Conservation (phyloP, 495 filamentous ascomycete genomes). For the Xylaria bambusicola region DNA sequence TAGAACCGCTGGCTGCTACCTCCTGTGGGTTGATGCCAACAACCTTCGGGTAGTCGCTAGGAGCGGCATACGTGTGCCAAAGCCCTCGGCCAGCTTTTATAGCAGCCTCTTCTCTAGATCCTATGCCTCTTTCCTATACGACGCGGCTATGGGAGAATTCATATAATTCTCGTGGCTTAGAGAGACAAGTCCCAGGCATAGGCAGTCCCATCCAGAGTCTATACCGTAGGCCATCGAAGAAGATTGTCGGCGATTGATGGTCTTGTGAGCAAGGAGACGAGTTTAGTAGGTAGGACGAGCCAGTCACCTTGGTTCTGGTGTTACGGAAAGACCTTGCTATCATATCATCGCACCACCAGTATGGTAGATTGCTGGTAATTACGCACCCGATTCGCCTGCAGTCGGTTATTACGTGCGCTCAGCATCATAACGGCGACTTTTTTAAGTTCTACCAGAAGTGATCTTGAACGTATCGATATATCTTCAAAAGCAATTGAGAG, state of each 20-base stretch:
- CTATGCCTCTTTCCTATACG: not conserved
- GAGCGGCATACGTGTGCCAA: slow-evolving; percentile 30
- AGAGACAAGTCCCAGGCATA: not conserved
- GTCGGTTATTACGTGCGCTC: too few species aligned
- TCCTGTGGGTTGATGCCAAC: slow-evolving; percentile 36
- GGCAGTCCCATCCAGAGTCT: not conserved
- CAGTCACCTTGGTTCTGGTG: too few species aligned
- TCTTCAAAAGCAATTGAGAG: too few species aligned
- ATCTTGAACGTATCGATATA: not conserved
- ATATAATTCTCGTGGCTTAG: not conserved
- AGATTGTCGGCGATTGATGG: not conserved
- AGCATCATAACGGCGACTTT: too few species aligned
- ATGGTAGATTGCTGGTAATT: too few species aligned
- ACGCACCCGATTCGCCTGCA: too few species aligned
- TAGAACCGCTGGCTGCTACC: slow-evolving; percentile 35
- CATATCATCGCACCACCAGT: too few species aligned
- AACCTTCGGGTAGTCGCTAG: slow-evolving; percentile 32
- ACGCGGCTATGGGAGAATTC: not conserved
- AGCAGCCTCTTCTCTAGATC: not conserved
- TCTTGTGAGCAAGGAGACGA: not conserved
- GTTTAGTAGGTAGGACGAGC: not conserved
- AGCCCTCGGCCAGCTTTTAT: not conserved
- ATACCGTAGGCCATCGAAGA: not conserved
- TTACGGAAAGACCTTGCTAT: too few species aligned
- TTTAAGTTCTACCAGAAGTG: not conserved